Evolutionary conservation across 306 rosid genomes (phyloP).

Genomic region (Prunus mira): DNA sequence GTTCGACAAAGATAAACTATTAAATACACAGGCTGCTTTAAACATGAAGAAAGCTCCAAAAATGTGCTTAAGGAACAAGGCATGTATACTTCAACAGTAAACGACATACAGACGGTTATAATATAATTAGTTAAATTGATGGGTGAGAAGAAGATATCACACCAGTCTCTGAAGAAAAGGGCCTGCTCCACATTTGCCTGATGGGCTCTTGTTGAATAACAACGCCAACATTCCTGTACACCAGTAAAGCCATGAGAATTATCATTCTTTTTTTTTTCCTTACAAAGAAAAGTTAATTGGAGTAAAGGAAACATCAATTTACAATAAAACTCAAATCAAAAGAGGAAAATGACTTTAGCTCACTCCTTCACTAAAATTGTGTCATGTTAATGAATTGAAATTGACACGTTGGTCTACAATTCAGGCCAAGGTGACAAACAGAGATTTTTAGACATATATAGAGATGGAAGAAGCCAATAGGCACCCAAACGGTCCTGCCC

Average conservation of each 20-base stretch:
- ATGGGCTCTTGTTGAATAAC: constrained; percentile 29
- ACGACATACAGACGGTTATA: neutral
- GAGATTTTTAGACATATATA: neutral
- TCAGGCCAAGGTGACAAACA: neutral
- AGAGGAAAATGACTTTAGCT: neutral
- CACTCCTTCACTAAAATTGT: neutral
- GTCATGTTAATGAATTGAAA: neutral
- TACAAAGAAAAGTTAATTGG: neutral
- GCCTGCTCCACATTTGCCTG: constrained; percentile 47
- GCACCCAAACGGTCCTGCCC: neutral
- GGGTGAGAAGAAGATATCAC: constrained; percentile 21
- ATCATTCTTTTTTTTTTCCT: neutral
- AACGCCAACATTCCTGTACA: constrained; percentile 41
- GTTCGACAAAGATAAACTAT: neutral
- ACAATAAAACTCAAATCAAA: neutral
- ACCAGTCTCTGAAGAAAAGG: constrained; percentile 80
- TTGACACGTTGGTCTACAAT: neutral
- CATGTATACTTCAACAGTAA: neutral
- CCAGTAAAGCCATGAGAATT: constrained; percentile 12
- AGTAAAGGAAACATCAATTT: neutral
- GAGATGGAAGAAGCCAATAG: neutral
- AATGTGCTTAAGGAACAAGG: too few species aligned
- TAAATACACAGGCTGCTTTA: too few species aligned
- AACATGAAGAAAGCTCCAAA: too few species aligned
- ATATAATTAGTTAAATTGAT: neutral